A percentile compares a stretch with the other conserved stretches of the same genome.
Evolutionary conservation across 257 asterid species (phyloP).

Genomic region (Primulina tabacum): DNA sequence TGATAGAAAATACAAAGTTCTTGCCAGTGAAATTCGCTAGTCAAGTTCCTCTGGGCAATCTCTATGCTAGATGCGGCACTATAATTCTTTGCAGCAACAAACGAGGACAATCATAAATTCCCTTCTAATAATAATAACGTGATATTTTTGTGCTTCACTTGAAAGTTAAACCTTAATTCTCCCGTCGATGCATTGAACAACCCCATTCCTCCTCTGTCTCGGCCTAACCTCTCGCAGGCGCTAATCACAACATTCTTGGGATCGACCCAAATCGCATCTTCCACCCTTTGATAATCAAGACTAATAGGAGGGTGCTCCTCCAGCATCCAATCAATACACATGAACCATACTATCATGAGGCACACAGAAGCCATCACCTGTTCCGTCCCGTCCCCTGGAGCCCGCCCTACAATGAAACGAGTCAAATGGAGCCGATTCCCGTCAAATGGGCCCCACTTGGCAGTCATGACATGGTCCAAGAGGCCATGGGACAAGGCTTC

Average conservation of each 20-base stretch:
- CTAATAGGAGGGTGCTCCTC: constrained; percentile 73
- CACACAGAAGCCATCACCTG: constrained; percentile 90
- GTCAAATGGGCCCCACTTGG: constrained; percentile 84
- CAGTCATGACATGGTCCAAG: constrained; percentile 67
- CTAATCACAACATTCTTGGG: constrained; percentile 61
- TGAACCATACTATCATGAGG: constrained; percentile 94
- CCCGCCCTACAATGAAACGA: constrained; percentile 53
- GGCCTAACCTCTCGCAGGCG: constrained; percentile 77
- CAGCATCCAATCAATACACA: constrained; percentile 85
- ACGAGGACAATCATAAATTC: too few species aligned
- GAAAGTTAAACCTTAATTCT: constrained; percentile 61
- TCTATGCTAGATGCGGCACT: too few species aligned
- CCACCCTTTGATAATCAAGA: constrained; percentile 87
- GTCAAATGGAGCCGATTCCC: constrained; percentile 65
- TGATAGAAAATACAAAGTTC: neutral
- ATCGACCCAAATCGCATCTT: constrained; percentile 77
- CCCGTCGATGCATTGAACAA: constrained; percentile 59
- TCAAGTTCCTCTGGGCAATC: neutral
- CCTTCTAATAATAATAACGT: too few species aligned
- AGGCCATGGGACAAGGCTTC: constrained; percentile 79
- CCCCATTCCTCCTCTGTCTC: constrained; percentile 85
- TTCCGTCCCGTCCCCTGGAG: constrained; percentile 88
- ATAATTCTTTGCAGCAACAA: too few species aligned
- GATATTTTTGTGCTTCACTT: constrained; percentile 58
- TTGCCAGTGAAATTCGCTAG: neutral